Percentiles rank a stretch among this genome's conserved stretches.
Conservation (phyloP, 495 filamentous ascomycete genomes). For the Annulohypoxylon bovei region DNA sequence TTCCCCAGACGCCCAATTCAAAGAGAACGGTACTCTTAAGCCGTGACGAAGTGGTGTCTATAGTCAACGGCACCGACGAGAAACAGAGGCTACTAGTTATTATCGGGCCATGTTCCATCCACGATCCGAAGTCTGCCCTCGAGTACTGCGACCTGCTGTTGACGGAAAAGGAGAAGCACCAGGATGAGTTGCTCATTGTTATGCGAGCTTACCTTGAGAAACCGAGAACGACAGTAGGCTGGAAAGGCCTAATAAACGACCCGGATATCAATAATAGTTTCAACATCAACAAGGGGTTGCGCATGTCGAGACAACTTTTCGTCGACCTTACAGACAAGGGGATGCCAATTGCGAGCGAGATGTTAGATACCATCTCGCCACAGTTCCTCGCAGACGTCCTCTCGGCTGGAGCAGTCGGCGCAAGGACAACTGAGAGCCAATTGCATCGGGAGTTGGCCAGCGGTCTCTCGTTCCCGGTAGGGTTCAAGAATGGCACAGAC, state of each 20-base stretch:
- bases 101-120: constrained; percentile 96
- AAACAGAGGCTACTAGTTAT: constrained; percentile 86
- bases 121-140: constrained; percentile 90
- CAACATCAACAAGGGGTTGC: constrained; percentile 97
- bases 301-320: constrained; percentile 87
- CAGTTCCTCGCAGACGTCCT: constrained; percentile 97
- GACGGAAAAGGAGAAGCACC: constrained; percentile 86
- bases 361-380: constrained; percentile 98
- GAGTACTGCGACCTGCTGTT: constrained; percentile 91
- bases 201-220: constrained; percentile 99
- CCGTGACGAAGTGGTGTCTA: constrained; percentile 81
- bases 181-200: constrained; percentile 88
- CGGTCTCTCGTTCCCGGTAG: constrained; percentile 94
- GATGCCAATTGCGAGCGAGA: constrained; percentile 98
- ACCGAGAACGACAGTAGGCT: constrained; percentile 96
- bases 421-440: constrained; percentile 94
- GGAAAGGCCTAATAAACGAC: constrained; percentile 99
- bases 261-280: constrained; percentile 98
- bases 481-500: constrained; percentile 99
- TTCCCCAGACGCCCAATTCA: constrained; percentile 79
- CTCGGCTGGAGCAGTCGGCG: constrained; percentile 91
- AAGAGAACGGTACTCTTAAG: constrained; percentile 81
- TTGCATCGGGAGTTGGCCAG: constrained; percentile 94
- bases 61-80: constrained; percentile 82
- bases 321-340: constrained; percentile 93